Conservation (phyloP, 176 grass and related monocot genomes). For the Oryza meridionalis region DNA sequence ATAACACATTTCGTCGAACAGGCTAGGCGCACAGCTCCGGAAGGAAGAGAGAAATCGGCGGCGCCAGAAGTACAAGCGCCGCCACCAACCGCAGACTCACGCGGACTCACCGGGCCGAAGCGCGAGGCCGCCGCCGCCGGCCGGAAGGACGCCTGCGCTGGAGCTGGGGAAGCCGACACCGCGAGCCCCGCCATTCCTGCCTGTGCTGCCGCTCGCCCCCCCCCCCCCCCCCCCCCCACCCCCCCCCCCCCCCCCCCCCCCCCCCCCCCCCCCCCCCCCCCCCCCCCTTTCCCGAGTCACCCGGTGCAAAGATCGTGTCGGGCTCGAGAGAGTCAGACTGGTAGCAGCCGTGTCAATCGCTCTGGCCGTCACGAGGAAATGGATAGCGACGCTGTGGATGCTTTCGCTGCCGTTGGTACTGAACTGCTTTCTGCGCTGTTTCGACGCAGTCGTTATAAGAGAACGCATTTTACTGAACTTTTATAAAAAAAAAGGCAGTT, state of each 20-base stretch:
- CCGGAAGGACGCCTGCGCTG: neutral
- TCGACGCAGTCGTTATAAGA: neutral
- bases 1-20: slow-evolving; percentile 33
- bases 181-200: slow-evolving; percentile 37
- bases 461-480: neutral
- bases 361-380: slow-evolving; percentile 12
- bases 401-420: neutral
- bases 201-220: neutral
- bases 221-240: neutral
- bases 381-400: slow-evolving; percentile 33
- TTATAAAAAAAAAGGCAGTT: neutral
- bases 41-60: neutral
- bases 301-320: slow-evolving; percentile 19
- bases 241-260: neutral
- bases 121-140: slow-evolving; percentile 10
- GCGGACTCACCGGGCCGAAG: slow-evolving; percentile 42
- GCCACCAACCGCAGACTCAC: neutral
- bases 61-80: neutral
- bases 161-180: slow-evolving; percentile 20
- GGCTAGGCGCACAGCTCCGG: neutral
- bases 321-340: neutral
- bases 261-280: neutral
- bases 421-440: neutral
- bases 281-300: neutral
- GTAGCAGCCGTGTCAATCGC: slow-evolving; percentile 9